Evolutionary conservation across 495 filamentous ascomycete species (phyloP).

Genomic region (Penicillium odoratum): DNA sequence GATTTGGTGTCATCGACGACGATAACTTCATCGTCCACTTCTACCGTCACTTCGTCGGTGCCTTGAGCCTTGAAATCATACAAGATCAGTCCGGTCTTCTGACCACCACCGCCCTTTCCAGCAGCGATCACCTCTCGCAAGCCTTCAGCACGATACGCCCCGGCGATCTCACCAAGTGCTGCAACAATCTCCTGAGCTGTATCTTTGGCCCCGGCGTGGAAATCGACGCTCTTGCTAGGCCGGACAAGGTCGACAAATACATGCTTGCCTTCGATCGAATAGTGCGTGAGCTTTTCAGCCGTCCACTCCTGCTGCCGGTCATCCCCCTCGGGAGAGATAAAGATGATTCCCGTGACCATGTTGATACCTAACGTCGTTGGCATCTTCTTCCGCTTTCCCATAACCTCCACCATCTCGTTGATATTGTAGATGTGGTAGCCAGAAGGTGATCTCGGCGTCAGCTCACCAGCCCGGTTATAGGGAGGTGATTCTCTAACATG

Average conservation of each 20-base stretch:
- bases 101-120: slow-evolving; percentile 61
- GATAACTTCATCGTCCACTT: slow-evolving; percentile 84
- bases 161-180: slow-evolving; percentile 85
- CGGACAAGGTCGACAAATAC: slow-evolving; percentile 91
- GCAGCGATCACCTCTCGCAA: slow-evolving; percentile 85
- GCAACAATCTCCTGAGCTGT: slow-evolving; percentile 90
- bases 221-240: slow-evolving; percentile 90
- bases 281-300: slow-evolving; percentile 88
- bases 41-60: slow-evolving; percentile 94
- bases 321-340: slow-evolving; percentile 89
- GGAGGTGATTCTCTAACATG: slow-evolving; percentile 58
- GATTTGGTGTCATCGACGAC: slow-evolving; percentile 87
- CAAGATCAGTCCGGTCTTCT: slow-evolving; percentile 79
- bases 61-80: slow-evolving; percentile 98
- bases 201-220: slow-evolving; percentile 96
- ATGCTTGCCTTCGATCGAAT: slow-evolving; percentile 97
- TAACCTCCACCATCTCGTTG: slow-evolving; percentile 90
- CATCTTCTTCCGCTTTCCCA: slow-evolving; percentile 97
- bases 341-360: slow-evolving; percentile 77
- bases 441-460: slow-evolving; percentile 59
- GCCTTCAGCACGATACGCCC: slow-evolving; percentile 78
- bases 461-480: slow-evolving; percentile 52
- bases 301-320: slow-evolving; percentile 89
- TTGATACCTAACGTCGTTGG: slow-evolving; percentile 93
- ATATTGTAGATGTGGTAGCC: slow-evolving; percentile 94